These are phyloP conservation scores for Russula sp. DNA, from an alignment of 768 basidiomycete species.

Conservation along the genomic window DNA sequence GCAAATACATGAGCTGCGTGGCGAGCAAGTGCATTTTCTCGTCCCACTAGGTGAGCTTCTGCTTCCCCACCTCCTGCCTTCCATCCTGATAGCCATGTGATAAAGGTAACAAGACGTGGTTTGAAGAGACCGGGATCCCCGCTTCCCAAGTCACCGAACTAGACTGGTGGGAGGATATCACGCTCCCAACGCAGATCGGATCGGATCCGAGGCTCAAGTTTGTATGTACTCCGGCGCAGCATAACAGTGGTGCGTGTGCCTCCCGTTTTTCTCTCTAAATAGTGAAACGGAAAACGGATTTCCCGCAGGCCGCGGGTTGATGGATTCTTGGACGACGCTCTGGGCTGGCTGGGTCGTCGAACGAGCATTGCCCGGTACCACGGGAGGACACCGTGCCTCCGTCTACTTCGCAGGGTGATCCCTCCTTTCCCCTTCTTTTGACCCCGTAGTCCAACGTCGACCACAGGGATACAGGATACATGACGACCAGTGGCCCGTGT, in stretches of 20 bases:
- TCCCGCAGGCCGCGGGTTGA: constrained; percentile 29
- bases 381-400: constrained; percentile 11
- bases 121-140: constrained; percentile 28
- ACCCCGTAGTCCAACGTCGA: not conserved
- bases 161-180: constrained; percentile 37
- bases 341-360: constrained; percentile 38
- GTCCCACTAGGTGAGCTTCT: constrained; percentile 33
- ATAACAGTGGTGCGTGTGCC: constrained; percentile 31
- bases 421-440: not conserved
- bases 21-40: constrained; percentile 27
- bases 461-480: constrained; percentile 35
- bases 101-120: constrained; percentile 28
- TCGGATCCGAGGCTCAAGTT: constrained; percentile 25
- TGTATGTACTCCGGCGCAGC: constrained; percentile 37
- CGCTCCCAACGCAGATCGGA: constrained; percentile 16
- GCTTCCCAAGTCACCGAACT: constrained; percentile 30
- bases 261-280: not conserved
- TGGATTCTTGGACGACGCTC: constrained; percentile 31
- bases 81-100: not conserved
- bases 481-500: constrained; percentile 28
- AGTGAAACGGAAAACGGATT: not conserved
- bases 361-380: constrained; percentile 19
- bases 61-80: not conserved
- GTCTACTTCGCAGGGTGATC: constrained; percentile 29
- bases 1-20: constrained; percentile 23